Percentiles rank a stretch among this genome's conserved stretches.
Evolutionary conservation across 495 filamentous ascomycete species (phyloP).

Genomic region (Hypoxylon perforatum): DNA sequence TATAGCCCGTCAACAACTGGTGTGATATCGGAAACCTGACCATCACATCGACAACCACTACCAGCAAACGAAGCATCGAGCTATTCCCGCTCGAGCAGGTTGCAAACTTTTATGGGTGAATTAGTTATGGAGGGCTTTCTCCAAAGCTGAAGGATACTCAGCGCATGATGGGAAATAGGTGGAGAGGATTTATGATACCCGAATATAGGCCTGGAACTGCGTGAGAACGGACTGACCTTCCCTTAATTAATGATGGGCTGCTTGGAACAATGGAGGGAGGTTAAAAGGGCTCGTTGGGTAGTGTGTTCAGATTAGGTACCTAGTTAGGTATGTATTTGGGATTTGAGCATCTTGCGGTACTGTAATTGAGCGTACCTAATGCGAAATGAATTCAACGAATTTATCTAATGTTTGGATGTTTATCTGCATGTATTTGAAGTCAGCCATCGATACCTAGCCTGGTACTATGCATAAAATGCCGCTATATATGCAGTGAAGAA

Average conservation of each 20-base stretch:
- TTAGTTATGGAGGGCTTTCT: neutral
- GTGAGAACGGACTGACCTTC: constrained; percentile 17
- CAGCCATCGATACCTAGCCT: no score
- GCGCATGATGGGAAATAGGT: constrained; percentile 6
- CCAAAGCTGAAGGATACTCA: constrained; percentile 9
- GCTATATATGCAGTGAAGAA: neutral
- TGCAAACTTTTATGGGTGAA: constrained; percentile 22
- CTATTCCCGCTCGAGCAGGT: constrained; percentile 32
- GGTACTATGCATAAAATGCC: no score
- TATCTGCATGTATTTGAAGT: no score
- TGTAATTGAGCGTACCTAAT: constrained; percentile 26
- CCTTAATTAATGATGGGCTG: constrained; percentile 8
- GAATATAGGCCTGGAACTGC: constrained; percentile 14
- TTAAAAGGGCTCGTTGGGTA: constrained; percentile 2
- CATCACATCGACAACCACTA: constrained; percentile 17
- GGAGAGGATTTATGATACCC: constrained; percentile 37
- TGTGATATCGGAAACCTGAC: constrained; percentile 72
- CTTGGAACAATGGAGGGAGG: constrained; percentile 3
- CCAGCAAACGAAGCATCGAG: constrained; percentile 22
- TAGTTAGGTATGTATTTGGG: no score
- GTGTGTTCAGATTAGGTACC: constrained; percentile 9
- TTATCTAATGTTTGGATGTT: constrained; percentile 11
- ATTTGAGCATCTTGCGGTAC: neutral
- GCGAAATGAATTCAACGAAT: constrained; percentile 28
- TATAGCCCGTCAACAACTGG: constrained; percentile 80